Percentiles rank a stretch among this genome's conserved stretches.
Evolutionary conservation across 345 rosid genomes (phyloP).

Genomic region (Syzygium jambos): DNA sequence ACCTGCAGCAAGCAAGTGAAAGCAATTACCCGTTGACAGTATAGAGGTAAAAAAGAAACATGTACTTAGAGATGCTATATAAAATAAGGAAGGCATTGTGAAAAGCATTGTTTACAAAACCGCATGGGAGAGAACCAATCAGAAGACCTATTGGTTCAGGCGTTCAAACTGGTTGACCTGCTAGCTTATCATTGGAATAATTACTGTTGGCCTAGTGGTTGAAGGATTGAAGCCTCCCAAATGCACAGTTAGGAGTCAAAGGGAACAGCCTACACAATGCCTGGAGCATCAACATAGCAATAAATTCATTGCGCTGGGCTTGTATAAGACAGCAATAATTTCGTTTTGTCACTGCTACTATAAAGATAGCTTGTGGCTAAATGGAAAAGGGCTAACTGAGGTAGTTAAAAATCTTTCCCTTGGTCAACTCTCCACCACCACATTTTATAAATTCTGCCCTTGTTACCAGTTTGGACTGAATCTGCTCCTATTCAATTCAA

Average conservation of each 20-base stretch:
- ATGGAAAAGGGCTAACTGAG: not conserved
- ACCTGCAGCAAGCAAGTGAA: constrained; percentile 33
- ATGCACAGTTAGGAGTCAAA: not conserved
- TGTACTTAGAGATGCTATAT: not conserved
- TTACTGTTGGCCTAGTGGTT: not conserved
- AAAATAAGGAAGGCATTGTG: not conserved
- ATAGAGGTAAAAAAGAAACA: not conserved
- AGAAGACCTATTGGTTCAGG: not conserved
- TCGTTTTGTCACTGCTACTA: not conserved
- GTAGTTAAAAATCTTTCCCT: not conserved
- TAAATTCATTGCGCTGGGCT: not conserved
- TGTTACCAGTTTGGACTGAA: not conserved
- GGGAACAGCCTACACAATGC: not conserved
- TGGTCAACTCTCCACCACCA: not conserved
- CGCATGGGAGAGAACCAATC: not conserved
- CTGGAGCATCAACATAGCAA: not conserved
- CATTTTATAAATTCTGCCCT: not conserved
- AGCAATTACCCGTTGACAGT: not conserved
- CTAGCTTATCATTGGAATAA: not conserved
- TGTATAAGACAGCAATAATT: not conserved
- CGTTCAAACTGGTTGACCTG: not conserved
- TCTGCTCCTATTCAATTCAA: not conserved
- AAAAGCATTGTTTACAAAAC: not conserved
- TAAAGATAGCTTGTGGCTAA: not conserved
- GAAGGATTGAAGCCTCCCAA: not conserved